Base-by-base conservation (phyloP, 495 filamentous ascomycete genomes). In the Aspergillus conjunctus region DNA sequence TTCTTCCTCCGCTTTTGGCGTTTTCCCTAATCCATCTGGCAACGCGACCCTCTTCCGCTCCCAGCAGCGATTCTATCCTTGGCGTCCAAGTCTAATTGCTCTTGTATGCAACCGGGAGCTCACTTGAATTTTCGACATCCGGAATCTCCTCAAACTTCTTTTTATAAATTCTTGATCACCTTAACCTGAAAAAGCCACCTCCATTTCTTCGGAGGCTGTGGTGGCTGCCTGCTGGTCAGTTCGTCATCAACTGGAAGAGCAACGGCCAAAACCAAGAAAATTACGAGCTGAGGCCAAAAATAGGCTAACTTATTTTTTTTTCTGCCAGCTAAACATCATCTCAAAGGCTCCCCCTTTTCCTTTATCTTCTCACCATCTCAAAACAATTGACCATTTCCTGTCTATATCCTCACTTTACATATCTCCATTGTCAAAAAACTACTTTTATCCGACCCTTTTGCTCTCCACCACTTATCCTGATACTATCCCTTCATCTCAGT, bases 291-390 rank as follows among this genome's bases (percentile, higher is more conserved):
- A 34, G 39, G 44, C 61, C 61, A 33, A 50, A 37, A 34, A 41
- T 30, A 59, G 56, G 51, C 48, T 26, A 53, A 58, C 55, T 58
- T 53, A 46, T 54, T 60, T 62, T 56, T 46, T 14, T 61, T 66
- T 30, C 37, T 54, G 64, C 64, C 64, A 66, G 52, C 59, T 66
- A 52, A 45, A 52, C 61, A 59, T 31, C 33, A 18, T 2, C 26
- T 26, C 26, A 5, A 26, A 22, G 18, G 39, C 48, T 61, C 9
- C 58, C 56, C 44, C 20, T 22, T 39, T 39, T 51, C 34, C 43
- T 20, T 43, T 17, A 7, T 41, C 33, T 41, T 20, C 37, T 50
- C 30, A 5, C 18, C 21, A 49, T 46, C 7, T 43, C 18, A 17
- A n/a, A 48, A 32, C 4, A 41, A 26, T 32, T 26, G 37, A 34